Conservation (phyloP, 176 grass and related monocot genomes). For the Otatea glauca region DNA sequence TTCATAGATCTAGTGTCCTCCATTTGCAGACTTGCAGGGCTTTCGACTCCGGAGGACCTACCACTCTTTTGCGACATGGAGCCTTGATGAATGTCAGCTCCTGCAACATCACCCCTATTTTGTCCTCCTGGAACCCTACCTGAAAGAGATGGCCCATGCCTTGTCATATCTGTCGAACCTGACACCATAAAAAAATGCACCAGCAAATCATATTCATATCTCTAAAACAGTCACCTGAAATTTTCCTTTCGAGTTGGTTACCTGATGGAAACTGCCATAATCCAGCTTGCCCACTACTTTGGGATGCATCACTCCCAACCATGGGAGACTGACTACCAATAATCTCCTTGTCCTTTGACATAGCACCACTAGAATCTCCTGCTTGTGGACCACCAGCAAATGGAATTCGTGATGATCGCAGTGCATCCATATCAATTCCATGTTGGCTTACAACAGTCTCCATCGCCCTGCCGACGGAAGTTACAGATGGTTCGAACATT, state of each 20-base stretch:
- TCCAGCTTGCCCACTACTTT: conserved; percentile 56
- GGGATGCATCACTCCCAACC: conserved; percentile 62
- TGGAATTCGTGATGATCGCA: conserved; percentile 75
- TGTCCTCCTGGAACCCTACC: conserved; percentile 44
- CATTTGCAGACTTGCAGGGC: conserved; percentile 74
- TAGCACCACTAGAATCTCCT: conserved; percentile 59
- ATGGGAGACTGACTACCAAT: conserved; percentile 54
- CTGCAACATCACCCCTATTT: conserved; percentile 58
- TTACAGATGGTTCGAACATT: conserved; percentile 14
- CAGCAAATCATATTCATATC: conserved; percentile 34
- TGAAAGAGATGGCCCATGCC: conserved; percentile 49
- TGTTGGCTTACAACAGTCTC: conserved; percentile 97
- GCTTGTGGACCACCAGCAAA: conserved; percentile 66
- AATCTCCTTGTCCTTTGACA: conserved; percentile 82
- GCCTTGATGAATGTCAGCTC: conserved; percentile 68
- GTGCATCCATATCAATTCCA: conserved; percentile 85
- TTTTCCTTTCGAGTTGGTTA: conserved; percentile 51
- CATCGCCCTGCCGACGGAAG: conserved; percentile 68
- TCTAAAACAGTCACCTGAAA: conserved; percentile 31
- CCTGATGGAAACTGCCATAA: conserved; percentile 74
- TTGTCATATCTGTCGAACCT: conserved; percentile 61
- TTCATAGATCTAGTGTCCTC: conserved; percentile 93
- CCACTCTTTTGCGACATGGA: conserved; percentile 75
- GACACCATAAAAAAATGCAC: conserved; percentile 42
- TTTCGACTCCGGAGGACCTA: conserved; percentile 71